Conservation (phyloP, 2,329 filamentous ascomycete genomes). For the Paecilomyces sp. region DNA sequence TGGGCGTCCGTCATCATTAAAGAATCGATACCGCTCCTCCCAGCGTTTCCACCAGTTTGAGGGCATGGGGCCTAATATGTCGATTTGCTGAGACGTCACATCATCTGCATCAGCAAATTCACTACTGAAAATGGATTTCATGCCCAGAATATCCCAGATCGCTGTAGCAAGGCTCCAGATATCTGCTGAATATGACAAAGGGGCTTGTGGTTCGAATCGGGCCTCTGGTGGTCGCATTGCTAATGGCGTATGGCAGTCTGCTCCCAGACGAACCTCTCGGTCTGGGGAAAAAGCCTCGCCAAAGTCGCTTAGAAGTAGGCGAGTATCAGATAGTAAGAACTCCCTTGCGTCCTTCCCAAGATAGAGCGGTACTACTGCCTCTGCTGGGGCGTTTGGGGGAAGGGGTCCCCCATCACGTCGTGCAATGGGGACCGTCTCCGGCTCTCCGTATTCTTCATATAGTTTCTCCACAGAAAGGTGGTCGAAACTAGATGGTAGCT, state of each 20-base stretch:
- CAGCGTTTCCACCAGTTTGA: not conserved
- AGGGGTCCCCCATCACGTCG: slow-evolving; percentile 15
- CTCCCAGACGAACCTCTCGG: slow-evolving; percentile 8
- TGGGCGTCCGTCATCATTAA: slow-evolving; percentile 9
- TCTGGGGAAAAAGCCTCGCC: slow-evolving; percentile 14
- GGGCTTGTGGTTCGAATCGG: slow-evolving; percentile 11
- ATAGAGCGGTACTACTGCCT: slow-evolving; percentile 17
- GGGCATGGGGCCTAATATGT: slow-evolving; percentile 11
- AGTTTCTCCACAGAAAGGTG: slow-evolving; percentile 23
- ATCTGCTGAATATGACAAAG: slow-evolving; percentile 16
- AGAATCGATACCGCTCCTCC: slow-evolving; percentile 3
- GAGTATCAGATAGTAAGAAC: slow-evolving; percentile 19
- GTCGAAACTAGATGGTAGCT: slow-evolving; percentile 13
- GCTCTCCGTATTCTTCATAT: slow-evolving; percentile 22
- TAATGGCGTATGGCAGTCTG: slow-evolving; percentile 14
- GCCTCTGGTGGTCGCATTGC: slow-evolving; percentile 15
- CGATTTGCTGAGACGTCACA: slow-evolving; percentile 12
- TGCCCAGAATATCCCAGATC: slow-evolving; percentile 22
- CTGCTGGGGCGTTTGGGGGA: slow-evolving; percentile 17
- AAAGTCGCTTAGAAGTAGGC: slow-evolving; percentile 27
- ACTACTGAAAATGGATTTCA: slow-evolving; percentile 10
- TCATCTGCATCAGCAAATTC: slow-evolving; percentile 9
- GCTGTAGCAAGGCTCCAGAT: slow-evolving; percentile 19
- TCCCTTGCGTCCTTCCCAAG: slow-evolving; percentile 6
- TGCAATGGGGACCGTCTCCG: slow-evolving; percentile 18